Conservation (phyloP, 768 basidiomycete species). For the Mycena sanguinolenta region DNA sequence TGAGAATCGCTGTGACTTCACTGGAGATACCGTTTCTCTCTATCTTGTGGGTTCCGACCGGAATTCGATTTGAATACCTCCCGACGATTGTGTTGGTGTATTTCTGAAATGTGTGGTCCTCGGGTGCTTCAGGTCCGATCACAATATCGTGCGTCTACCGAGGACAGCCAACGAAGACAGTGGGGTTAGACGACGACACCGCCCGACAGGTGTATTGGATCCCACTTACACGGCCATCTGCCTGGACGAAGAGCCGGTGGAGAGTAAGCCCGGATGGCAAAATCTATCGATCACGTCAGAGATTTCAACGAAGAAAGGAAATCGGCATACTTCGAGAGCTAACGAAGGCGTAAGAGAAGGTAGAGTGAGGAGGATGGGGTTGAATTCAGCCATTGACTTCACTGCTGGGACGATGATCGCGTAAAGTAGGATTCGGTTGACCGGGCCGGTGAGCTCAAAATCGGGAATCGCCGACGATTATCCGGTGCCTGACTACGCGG, state of each 20-base stretch:
- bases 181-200: conserved; percentile 1
- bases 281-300: conserved; percentile 54
- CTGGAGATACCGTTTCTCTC: conserved; percentile 67
- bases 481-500: conserved; percentile 1
- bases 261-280: conserved; percentile 78
- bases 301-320: neutral
- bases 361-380: conserved; percentile 47
- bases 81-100: conserved; percentile 83
- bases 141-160: conserved; percentile 81
- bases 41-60: conserved; percentile 66
- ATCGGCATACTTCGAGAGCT: conserved; percentile 68
- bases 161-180: neutral
- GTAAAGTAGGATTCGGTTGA: conserved; percentile 13
- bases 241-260: conserved; percentile 75
- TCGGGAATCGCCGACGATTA: conserved; percentile 19
- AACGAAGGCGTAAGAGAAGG: conserved; percentile 64
- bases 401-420: neutral
- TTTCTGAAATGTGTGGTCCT: conserved; percentile 69
- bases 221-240: conserved; percentile 68
- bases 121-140: conserved; percentile 76
- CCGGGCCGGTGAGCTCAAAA: conserved; percentile 15
- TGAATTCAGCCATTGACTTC: conserved; percentile 31
- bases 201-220: neutral
- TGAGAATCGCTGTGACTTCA: conserved; percentile 59
- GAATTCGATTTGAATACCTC: conserved; percentile 79